A percentile compares a stretch with the other conserved stretches of the same genome.
These are phyloP conservation scores for Nematocida ausubeli DNA, from an alignment of 371 early-diverging fungal genomes.

Conservation along the genomic window DNA sequence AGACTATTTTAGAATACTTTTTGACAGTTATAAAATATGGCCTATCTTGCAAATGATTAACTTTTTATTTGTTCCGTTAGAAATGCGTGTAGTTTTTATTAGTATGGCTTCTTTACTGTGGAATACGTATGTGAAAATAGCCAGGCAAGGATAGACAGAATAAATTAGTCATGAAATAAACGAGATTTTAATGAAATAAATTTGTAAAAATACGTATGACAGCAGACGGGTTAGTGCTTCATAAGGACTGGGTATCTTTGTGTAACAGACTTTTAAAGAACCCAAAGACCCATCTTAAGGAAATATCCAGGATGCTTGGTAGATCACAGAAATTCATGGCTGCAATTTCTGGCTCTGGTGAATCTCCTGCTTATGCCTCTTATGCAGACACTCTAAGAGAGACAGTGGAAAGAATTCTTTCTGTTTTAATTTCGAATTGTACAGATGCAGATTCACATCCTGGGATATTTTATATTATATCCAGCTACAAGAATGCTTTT, in stretches of 20 bases:
- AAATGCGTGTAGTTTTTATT: conserved; percentile 18
- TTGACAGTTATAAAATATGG: conserved; percentile 45
- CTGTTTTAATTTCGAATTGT: not conserved
- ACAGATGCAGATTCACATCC: not conserved
- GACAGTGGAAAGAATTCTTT: not conserved
- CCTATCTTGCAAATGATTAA: conserved; percentile 44
- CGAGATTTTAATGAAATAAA: not conserved
- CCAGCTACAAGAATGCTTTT: not conserved
- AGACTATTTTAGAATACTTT: conserved; percentile 8
- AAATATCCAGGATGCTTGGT: conserved; percentile 10
- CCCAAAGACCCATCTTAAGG: not conserved
- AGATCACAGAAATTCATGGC: conserved; percentile 22
- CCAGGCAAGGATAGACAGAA: not conserved
- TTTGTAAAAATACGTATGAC: too few species aligned
- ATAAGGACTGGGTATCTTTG: conserved; percentile 19
- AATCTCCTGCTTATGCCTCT: conserved; percentile 21
- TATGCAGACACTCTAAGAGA: conserved; percentile 27
- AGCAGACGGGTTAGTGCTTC: too few species aligned
- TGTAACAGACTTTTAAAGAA: conserved; percentile 5
- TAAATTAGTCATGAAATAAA: not conserved
- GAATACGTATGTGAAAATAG: conserved; percentile 41
- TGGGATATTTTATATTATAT: conserved; percentile 9
- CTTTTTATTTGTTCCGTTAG: conserved; percentile 43
- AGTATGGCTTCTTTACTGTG: conserved; percentile 14
- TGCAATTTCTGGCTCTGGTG: not conserved